These are phyloP conservation scores for Taphrina flavorubra DNA, from an alignment of 1,139 yeast genomes.

Conservation along the genomic window DNA sequence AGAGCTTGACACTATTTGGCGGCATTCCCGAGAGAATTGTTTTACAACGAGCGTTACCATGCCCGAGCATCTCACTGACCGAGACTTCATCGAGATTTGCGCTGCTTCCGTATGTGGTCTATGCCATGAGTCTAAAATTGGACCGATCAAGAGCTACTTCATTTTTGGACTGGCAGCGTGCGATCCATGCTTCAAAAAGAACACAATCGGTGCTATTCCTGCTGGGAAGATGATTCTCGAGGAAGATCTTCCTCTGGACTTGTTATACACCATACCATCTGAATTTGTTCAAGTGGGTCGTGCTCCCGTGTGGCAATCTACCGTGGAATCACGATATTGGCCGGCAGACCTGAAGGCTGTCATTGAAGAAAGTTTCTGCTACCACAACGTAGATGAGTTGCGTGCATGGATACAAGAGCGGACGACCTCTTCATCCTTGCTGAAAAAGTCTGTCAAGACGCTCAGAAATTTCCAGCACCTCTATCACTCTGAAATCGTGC, in stretches of 20 bases:
- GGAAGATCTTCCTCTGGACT: background rate
- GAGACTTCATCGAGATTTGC: slow-evolving; percentile 3
- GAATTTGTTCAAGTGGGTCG: slow-evolving; percentile 5
- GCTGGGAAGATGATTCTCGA: background rate
- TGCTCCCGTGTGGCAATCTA: slow-evolving; percentile 6
- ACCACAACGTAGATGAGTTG: background rate
- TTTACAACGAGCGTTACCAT: background rate
- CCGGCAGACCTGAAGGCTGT: slow-evolving; percentile 9
- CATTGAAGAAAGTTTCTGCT: slow-evolving; percentile 11
- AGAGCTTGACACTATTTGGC: background rate
- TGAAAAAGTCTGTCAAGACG: background rate
- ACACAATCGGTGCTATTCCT: background rate
- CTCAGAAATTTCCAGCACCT: background rate
- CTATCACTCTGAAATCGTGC: background rate
- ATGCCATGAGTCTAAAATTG: background rate
- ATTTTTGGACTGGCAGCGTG: slow-evolving; percentile 3
- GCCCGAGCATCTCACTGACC: slow-evolving; percentile 8
- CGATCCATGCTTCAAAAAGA: slow-evolving; percentile 5
- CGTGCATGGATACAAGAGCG: slow-evolving; percentile 3
- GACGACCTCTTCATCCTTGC: background rate
- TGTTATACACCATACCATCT: background rate
- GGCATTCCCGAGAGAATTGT: slow-evolving; percentile 1
- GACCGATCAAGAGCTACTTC: slow-evolving; percentile 9
- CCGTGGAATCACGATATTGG: background rate
- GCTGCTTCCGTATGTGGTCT: slow-evolving; percentile 7